Evolutionary conservation across 1,139 yeast species (phyloP).

Genomic region (Citeromyces siamensis): DNA sequence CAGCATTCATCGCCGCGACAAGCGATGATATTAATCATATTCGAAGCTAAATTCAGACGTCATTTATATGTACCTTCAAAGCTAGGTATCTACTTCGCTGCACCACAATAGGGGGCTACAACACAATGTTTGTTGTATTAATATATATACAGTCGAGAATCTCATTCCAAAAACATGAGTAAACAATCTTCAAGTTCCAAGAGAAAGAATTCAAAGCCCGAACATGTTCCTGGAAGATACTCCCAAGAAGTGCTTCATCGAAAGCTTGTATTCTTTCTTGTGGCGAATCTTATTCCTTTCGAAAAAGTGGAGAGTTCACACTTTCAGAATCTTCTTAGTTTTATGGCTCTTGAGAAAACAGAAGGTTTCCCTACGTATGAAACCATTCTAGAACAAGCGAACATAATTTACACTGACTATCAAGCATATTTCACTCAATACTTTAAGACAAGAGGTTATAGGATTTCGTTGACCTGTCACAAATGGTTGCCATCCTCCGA

Average conservation of each 20-base stretch:
- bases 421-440: constrained; percentile 15
- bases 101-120: too few relatives aligned
- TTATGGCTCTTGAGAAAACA: constrained; percentile 7
- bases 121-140: too few relatives aligned
- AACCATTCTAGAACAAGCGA: constrained; percentile 14
- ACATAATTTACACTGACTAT: constrained; percentile 15
- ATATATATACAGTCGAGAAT: too few relatives aligned
- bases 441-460: constrained; percentile 11
- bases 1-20: too few relatives aligned
- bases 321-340: constrained; percentile 11
- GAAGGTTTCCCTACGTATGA: constrained; percentile 13
- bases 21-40: too few relatives aligned
- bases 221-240: background rate
- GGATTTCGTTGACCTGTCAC: constrained; percentile 16
- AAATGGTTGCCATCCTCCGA: constrained; percentile 12
- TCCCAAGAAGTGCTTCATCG: constrained; percentile 6
- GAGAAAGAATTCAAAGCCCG: background rate
- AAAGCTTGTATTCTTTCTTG: constrained; percentile 10
- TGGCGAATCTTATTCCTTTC: constrained; percentile 17
- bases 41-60: too few relatives aligned
- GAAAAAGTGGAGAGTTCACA: constrained; percentile 12
- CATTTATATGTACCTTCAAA: too few relatives aligned
- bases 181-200: background rate
- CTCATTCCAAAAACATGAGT: too few relatives aligned
- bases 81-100: too few relatives aligned